A percentile compares a stretch with the other conserved stretches of the same genome.
Evolutionary conservation across 768 basidiomycete genomes (phyloP).

Genomic region (Tulasnella sp.): DNA sequence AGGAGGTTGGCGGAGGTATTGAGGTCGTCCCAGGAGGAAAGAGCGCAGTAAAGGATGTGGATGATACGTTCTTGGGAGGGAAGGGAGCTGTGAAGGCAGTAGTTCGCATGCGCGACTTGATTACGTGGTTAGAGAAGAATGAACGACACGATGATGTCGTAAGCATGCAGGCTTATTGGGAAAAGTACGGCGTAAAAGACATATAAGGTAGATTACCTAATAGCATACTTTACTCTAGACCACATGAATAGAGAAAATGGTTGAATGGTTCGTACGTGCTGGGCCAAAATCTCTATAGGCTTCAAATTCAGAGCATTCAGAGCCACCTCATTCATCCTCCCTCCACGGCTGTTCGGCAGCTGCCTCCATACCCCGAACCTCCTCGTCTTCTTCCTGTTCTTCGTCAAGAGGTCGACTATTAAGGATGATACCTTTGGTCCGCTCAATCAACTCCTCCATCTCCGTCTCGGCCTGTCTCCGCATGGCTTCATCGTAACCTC

Average conservation of each 20-base stretch:
- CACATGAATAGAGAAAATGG: neutral
- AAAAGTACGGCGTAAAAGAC: constrained; percentile 58
- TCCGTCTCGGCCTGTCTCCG: constrained; percentile 29
- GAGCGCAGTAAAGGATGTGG: constrained; percentile 84
- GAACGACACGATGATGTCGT: constrained; percentile 65
- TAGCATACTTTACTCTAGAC: neutral
- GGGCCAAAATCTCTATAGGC: neutral
- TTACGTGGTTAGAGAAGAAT: constrained; percentile 76
- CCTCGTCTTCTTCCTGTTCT: constrained; percentile 33
- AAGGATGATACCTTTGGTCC: constrained; percentile 26
- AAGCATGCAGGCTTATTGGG: constrained; percentile 77
- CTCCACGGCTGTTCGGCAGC: constrained; percentile 52
- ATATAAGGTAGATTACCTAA: neutral
- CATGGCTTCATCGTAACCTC: neutral
- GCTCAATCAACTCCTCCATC: constrained; percentile 34
- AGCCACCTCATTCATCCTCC: constrained; percentile 42
- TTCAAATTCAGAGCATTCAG: neutral
- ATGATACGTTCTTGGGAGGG: constrained; percentile 65
- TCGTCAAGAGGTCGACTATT: constrained; percentile 9
- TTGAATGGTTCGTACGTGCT: neutral
- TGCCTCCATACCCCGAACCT: constrained; percentile 38
- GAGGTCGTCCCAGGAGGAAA: constrained; percentile 35
- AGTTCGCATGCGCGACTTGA: constrained; percentile 81
- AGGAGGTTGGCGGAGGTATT: constrained; percentile 72
- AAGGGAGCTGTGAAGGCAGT: constrained; percentile 74